These are phyloP conservation scores for Sporothrix inflata DNA, from an alignment of 2,329 filamentous ascomycete species.

Conservation along the genomic window DNA sequence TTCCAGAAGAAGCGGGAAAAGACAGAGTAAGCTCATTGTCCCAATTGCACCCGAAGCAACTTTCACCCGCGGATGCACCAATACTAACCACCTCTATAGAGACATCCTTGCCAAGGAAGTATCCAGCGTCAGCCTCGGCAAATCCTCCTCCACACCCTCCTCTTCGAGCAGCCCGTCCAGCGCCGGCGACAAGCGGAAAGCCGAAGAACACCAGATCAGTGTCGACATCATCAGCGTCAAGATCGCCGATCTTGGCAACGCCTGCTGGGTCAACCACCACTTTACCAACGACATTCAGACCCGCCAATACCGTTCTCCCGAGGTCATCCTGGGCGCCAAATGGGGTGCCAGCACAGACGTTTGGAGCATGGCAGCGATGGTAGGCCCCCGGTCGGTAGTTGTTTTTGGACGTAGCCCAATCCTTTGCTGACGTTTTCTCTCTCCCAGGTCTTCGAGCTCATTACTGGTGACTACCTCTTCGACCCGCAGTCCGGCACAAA, in stretches of 20 bases:
- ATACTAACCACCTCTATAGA: constrained; percentile 47
- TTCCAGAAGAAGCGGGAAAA: constrained; percentile 85
- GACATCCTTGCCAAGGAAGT: constrained; percentile 91
- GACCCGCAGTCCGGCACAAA: constrained; percentile 98
- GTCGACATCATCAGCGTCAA: constrained; percentile 92
- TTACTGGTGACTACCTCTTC: constrained; percentile 97
- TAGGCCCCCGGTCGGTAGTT: constrained; percentile 46
- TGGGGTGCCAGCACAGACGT: constrained; percentile 99
- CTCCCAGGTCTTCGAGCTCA: constrained; percentile 86
- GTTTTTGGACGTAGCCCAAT: background rate
- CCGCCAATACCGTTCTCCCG: constrained; percentile 92
- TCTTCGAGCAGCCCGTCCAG: constrained; percentile 41
- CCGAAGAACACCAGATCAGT: constrained; percentile 57
- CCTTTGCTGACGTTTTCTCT: constrained; percentile 17
- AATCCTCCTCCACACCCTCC: constrained; percentile 47
- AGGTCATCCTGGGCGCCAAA: constrained; percentile 94
- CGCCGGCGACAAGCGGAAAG: constrained; percentile 63
- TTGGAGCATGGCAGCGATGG: constrained; percentile 99
- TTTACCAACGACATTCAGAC: constrained; percentile 99
- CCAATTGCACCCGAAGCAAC: background rate
- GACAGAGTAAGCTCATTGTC: constrained; percentile 71
- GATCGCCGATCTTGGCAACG: constrained; percentile 97
- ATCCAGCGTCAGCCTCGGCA: constrained; percentile 91
- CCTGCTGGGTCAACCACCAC: constrained; percentile 98
- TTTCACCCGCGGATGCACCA: background rate